Percentiles rank a stretch among this genome's conserved stretches.
Conservation (phyloP, 163 green algal species). For the Chlorella variabilis region DNA sequence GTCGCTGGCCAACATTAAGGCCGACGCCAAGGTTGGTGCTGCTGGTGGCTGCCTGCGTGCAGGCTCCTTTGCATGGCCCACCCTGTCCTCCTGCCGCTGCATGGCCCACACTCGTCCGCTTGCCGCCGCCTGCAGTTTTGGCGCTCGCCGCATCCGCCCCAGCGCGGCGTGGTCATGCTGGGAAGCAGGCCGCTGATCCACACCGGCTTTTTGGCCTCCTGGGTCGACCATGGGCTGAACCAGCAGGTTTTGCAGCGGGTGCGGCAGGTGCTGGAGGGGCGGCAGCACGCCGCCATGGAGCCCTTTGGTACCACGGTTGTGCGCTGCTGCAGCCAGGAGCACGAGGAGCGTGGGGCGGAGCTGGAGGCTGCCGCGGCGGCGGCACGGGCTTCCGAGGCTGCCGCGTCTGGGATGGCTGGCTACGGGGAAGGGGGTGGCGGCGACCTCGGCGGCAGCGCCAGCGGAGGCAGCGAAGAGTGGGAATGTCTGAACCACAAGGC, state of each 20-base stretch:
- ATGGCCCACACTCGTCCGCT: no score
- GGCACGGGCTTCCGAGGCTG: background rate
- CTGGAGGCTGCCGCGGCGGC: constrained; percentile 2
- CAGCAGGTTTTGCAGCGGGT: constrained; percentile 33
- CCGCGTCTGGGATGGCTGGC: no score
- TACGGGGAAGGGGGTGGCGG: no score
- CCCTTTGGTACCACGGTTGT: constrained; percentile 17
- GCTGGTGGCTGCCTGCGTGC: no score
- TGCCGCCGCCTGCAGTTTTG: constrained; percentile 41
- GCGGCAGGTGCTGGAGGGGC: constrained; percentile 32
- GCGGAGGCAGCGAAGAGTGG: no score
- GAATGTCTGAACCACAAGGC: no score
- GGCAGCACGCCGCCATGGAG: background rate
- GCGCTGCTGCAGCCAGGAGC: constrained; percentile 19
- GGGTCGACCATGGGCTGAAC: constrained; percentile 15
- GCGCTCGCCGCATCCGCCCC: constrained; percentile 29
- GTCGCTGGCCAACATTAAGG: constrained; percentile 23
- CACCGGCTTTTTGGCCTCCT: constrained; percentile 35
- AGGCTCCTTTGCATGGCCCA: no score
- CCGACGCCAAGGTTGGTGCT: constrained; percentile 32
- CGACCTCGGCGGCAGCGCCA: no score
- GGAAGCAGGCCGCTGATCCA: constrained; percentile 35
- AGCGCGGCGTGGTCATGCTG: constrained; percentile 21
- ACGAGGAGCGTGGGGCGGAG: background rate
- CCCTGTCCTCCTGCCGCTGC: background rate